Evolutionary conservation across 2,329 filamentous ascomycete genomes (phyloP), one percentile per base, ranked within the genome.

Genomic region (Phoma herbarum): DNA sequence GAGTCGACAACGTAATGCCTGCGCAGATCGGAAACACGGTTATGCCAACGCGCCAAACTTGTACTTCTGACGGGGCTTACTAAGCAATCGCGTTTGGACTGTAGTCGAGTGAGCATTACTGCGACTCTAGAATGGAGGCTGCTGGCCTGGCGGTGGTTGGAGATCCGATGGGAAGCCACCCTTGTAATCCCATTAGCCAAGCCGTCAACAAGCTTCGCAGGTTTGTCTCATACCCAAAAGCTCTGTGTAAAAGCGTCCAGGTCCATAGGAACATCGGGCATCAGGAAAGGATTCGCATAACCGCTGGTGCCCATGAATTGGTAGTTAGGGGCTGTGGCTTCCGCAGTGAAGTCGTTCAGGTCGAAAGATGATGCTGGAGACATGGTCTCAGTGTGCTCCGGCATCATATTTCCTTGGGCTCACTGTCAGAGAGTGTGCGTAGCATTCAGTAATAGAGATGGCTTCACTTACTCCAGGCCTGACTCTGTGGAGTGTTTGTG

Each of bases 261-360:
- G 33, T 73, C 66, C 62, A 73, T 70, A 2, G 64, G 50, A 37
- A 66, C 61, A 26, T 69, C 64, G 12, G 55, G 47, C 50, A 64
- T 63, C 7, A 60, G 48, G 39, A 71, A 68, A 2, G 68, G 52
- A 23, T 63, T 63, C 14, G 20, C 35, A 43, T 56, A 64, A 20
- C 53, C 55, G 41, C 55, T 48, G 14, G 56, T 53, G 2, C 49
- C 53, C 46, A 62, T 39, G 2, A 50, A 43, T 11, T 60, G 64
- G 10, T 52, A 42, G 14, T 45, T 48, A 4, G 33, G 25, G 11
- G 43, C 47, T 10, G 52, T 20, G 14, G 44, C 35, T 39, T 61
- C 48, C 9, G 47, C 25, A 1, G 42, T 47, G n/a, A 61, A 62
- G 23, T 63, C 48, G 22, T 61, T 62, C 14, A 65, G 57, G 41